Evolutionary conservation across 768 basidiomycete species (phyloP), one percentile per base, ranked within the genome.

Genomic region (Hericium rajendrae): DNA sequence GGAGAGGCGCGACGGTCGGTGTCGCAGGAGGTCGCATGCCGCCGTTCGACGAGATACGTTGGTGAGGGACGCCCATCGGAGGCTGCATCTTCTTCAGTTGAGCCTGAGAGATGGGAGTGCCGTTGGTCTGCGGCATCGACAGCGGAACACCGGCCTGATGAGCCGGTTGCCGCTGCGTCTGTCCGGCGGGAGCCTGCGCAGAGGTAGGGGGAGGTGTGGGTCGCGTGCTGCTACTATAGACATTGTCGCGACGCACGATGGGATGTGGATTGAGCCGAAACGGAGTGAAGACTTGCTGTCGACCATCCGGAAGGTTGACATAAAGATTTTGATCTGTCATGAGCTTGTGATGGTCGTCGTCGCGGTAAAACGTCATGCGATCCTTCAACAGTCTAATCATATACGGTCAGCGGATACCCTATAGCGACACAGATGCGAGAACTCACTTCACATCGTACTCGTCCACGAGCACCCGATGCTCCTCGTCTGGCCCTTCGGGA

Each of bases 381-480:
- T 38, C 57, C 49, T 75, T 73, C 57, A 87, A 64, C 64, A 82
- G 80, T 51, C 84, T 84, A 48, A 16, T 22, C 52, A 9, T 13
- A 51, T 60, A 48, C 65, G 57, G 22, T 18, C 12, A 52, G 38
- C 1, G 26, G 32, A 60, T 38, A 26, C 51, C 32, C 39, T 28
- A 38, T 48, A 20, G 51, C 1, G 16, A 39, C 38, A 46, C 3
- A 16, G 39, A 10, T 6, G 6, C 8, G 32, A 10, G 6, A 4
- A 62, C 66, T 70, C 40, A 76, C 81, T 78, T 76, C 6, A 80
- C 67, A 50, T 82, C 78, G 60, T 78, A 87, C 58, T 91, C 89
- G 61, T 91, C 88, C 8, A 90, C 67, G n/a, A 91, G 70, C 0
- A 78, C 68, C 8, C 88, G 76, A 57, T 85, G 81, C 51, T 84